These are phyloP conservation scores for Naganishia randhawae DNA, from an alignment of 768 basidiomycete genomes.

Conservation along the genomic window DNA sequence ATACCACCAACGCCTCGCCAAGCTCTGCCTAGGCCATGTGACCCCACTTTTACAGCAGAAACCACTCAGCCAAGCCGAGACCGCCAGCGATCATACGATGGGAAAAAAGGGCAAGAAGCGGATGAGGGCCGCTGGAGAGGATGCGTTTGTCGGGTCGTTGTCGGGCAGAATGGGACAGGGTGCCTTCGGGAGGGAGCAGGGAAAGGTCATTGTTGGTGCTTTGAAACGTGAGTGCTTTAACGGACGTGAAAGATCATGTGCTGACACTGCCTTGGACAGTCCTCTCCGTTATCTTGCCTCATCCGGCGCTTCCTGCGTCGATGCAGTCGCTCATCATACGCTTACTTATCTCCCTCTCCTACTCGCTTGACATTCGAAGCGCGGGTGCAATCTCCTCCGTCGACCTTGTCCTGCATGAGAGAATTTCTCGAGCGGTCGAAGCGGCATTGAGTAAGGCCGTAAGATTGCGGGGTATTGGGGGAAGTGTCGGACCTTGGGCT, in stretches of 20 bases:
- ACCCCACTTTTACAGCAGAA: slow-evolving; percentile 26
- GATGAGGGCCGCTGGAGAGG: slow-evolving; percentile 42
- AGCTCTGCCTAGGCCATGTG: slow-evolving; percentile 33
- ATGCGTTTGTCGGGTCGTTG: slow-evolving; percentile 42
- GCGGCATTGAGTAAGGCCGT: slow-evolving; percentile 36
- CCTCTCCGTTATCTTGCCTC: slow-evolving; percentile 15
- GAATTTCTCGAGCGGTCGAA: slow-evolving; percentile 28
- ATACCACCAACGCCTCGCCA: slow-evolving; percentile 41
- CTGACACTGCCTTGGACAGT: background rate
- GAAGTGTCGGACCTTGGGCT: slow-evolving; percentile 42
- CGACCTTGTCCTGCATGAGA: slow-evolving; percentile 10
- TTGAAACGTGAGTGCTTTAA: slow-evolving; percentile 28
- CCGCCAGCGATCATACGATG: background rate
- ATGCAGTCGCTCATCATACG: slow-evolving; percentile 20
- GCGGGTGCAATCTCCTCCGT: slow-evolving; percentile 17
- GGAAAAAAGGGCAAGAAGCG: slow-evolving; percentile 48
- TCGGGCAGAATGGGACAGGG: slow-evolving; percentile 39
- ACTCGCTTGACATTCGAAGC: slow-evolving; percentile 7
- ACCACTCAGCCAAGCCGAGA: slow-evolving; percentile 21
- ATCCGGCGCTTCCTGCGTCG: slow-evolving; percentile 39
- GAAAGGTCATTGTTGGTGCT: slow-evolving; percentile 17
- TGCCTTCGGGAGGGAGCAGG: slow-evolving; percentile 26
- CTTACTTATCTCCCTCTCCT: slow-evolving; percentile 28
- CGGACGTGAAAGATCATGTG: background rate
- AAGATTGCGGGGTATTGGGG: slow-evolving; percentile 34